A percentile compares a stretch with the other conserved stretches of the same genome.
Conservation (phyloP, 345 rosid species). For the Psidium guajava region DNA sequence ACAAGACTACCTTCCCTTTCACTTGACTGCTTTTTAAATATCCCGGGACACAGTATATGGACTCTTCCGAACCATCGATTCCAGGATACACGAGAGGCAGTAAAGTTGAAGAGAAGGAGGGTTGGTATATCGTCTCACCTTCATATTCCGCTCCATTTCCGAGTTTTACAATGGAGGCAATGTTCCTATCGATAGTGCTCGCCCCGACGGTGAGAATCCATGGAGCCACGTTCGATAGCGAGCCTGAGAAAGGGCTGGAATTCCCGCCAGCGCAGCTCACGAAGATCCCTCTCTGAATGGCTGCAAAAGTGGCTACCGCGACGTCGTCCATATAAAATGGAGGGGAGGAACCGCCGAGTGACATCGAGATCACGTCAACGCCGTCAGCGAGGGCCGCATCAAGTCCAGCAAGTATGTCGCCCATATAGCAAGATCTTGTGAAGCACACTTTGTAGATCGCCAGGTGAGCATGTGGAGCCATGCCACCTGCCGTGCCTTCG, state of each 20-base stretch:
- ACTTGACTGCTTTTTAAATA: neutral
- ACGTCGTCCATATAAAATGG: neutral
- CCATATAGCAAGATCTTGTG: accelerated
- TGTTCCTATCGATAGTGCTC: neutral
- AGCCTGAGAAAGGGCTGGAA: accelerated
- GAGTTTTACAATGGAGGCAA: neutral
- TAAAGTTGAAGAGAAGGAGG: neutral
- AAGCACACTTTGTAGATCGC: neutral
- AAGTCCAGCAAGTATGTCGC: accelerated
- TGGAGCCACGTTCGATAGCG: neutral
- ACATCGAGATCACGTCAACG: neutral
- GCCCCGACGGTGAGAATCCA: neutral
- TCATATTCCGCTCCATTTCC: neutral
- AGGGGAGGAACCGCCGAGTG: neutral
- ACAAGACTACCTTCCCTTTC: neutral
- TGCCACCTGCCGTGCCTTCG: neutral
- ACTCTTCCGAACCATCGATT: too few species aligned
- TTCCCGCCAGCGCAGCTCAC: neutral
- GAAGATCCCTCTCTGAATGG: neutral
- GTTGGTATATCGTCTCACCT: neutral
- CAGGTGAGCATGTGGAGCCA: neutral
- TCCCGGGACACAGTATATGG: neutral
- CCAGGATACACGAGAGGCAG: neutral
- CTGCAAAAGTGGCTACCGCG: neutral
- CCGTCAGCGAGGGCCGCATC: neutral